Conservation (phyloP, 2,329 filamentous ascomycete genomes). For the Alternaria sp. region DNA sequence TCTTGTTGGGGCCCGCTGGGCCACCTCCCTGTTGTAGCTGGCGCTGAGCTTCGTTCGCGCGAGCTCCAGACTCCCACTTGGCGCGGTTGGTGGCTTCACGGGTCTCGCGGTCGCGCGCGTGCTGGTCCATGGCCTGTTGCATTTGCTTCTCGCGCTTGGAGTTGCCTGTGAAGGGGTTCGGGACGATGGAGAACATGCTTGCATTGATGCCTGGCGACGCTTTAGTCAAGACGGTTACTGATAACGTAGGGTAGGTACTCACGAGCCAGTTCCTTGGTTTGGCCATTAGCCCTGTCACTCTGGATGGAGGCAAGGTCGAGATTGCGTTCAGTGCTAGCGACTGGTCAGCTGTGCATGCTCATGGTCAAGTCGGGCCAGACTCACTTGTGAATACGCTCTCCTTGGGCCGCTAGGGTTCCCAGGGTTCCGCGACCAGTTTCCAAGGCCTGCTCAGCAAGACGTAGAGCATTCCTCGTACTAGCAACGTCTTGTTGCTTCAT, state of each 20-base stretch:
- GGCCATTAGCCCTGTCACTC: slow-evolving; percentile 80
- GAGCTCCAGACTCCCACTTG: slow-evolving; percentile 52
- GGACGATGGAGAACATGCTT: slow-evolving; percentile 87
- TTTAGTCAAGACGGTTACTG: neutral
- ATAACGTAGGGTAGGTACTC: neutral
- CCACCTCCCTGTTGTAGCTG: slow-evolving; percentile 24
- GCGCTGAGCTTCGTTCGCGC: slow-evolving; percentile 34
- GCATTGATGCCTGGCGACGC: slow-evolving; percentile 68
- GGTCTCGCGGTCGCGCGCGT: slow-evolving; percentile 64
- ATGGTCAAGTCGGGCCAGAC: neutral
- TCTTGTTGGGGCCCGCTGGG: slow-evolving; percentile 16
- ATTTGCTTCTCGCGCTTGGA: slow-evolving; percentile 66
- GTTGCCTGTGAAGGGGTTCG: slow-evolving; percentile 66
- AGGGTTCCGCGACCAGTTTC: slow-evolving; percentile 68
- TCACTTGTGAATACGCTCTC: slow-evolving; percentile 49
- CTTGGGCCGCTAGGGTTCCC: slow-evolving; percentile 43
- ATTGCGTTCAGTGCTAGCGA: slow-evolving; percentile 68
- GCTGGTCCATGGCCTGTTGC: slow-evolving; percentile 70
- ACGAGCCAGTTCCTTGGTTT: slow-evolving; percentile 81
- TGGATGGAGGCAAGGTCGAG: slow-evolving; percentile 82
- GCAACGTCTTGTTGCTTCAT: slow-evolving; percentile 77
- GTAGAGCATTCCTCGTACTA: slow-evolving; percentile 71
- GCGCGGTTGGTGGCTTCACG: slow-evolving; percentile 65
- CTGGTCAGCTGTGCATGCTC: slow-evolving; percentile 41
- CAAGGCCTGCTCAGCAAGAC: slow-evolving; percentile 72